A percentile compares a stretch with the other conserved stretches of the same genome.
Evolutionary conservation across 2,329 filamentous ascomycete genomes (phyloP).

Genomic region (Ilyonectria mors-panacis): DNA sequence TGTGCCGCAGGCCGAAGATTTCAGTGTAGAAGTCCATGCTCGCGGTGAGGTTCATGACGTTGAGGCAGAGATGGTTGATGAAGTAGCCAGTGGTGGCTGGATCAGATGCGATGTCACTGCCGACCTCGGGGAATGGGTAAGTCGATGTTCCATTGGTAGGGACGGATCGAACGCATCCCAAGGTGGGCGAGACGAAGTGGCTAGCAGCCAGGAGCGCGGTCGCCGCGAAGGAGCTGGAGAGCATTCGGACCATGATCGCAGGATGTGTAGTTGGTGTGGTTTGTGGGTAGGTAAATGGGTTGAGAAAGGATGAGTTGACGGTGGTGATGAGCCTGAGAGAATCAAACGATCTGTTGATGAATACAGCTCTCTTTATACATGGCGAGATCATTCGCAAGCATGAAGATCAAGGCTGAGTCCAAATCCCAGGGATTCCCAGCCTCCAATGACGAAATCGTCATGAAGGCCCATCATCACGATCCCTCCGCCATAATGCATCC

Average conservation of each 20-base stretch:
- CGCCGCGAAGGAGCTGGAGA: not conserved
- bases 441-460: not conserved
- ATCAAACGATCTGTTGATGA: not conserved
- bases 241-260: constrained; percentile 6
- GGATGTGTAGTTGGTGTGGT: not conserved
- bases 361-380: not conserved
- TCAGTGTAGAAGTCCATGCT: constrained; percentile 53
- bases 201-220: constrained; percentile 6
- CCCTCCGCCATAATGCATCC: not conserved
- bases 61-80: constrained; percentile 54
- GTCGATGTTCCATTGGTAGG: constrained; percentile 9
- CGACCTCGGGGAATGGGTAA: constrained; percentile 20
- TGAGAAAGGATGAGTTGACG: not conserved
- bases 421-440: not conserved
- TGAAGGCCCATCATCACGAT: not conserved
- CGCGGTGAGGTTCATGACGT: constrained; percentile 49
- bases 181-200: constrained; percentile 4
- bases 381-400: not conserved
- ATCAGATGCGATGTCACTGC: constrained; percentile 47
- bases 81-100: constrained; percentile 52
- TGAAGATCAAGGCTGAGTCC: no score
- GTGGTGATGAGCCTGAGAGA: constrained; percentile 3
- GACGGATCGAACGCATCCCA: constrained; percentile 1
- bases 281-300: not conserved
- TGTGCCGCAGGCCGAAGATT: constrained; percentile 53